Conservation (phyloP, 768 basidiomycete species). For the Lentinula sp. region DNA sequence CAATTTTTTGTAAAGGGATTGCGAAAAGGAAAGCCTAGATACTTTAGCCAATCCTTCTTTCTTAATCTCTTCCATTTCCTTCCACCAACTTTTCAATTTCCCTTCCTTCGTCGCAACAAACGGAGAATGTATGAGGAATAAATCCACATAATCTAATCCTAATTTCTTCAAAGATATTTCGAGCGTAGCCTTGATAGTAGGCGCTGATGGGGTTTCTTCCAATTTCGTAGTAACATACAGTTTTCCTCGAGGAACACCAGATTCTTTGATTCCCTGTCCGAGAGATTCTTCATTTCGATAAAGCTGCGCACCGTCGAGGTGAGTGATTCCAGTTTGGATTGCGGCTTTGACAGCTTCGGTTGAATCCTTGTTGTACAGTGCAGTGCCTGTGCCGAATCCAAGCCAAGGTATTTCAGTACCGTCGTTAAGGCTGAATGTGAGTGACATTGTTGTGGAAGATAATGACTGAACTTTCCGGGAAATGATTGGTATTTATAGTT, state of each 20-base stretch:
- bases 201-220: conserved; percentile 20
- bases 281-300: conserved; percentile 9
- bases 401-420: conserved; percentile 48
- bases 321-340: conserved; percentile 49
- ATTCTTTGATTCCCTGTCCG: conserved; percentile 13
- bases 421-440: conserved; percentile 45
- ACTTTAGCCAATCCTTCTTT: conserved; percentile 27
- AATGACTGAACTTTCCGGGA: conserved; percentile 11
- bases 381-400: conserved; percentile 59
- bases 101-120: conserved; percentile 5
- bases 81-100: conserved; percentile 32
- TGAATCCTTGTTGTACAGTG: conserved; percentile 39
- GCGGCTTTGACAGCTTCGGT: conserved; percentile 33
- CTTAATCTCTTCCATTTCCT: conserved; percentile 33
- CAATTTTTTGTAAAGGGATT: background rate
- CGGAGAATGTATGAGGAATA: conserved; percentile 35
- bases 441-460: conserved; percentile 11
- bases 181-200: conserved; percentile 23
- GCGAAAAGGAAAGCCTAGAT: background rate
- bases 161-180: conserved; percentile 21
- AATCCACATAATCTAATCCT: conserved; percentile 27
- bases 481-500: background rate
- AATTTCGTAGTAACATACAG: conserved; percentile 43
- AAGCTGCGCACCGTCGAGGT: conserved; percentile 35
- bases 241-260: conserved; percentile 26